Percentiles rank a stretch among this genome's conserved stretches.
Conservation (phyloP, 495 filamentous ascomycete genomes). For the Aspergillus sclerotioniger region DNA sequence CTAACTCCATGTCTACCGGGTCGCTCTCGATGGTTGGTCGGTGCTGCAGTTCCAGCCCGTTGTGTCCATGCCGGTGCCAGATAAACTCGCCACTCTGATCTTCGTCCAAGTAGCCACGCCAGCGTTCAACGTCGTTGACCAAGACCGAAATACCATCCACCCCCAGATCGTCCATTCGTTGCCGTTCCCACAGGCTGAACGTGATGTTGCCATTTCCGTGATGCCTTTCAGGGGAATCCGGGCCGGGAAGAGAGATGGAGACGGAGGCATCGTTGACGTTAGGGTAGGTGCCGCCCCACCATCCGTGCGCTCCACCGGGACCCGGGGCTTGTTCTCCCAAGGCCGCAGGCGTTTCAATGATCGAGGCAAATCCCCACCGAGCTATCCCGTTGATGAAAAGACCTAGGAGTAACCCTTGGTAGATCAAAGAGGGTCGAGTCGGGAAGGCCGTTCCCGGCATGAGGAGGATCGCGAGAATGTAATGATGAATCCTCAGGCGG, state of each 20-base stretch:
- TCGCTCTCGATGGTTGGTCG: slow-evolving; percentile 20
- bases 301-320: slow-evolving; percentile 39
- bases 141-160: slow-evolving; percentile 85
- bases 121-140: slow-evolving; percentile 93
- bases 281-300: slow-evolving; percentile 68
- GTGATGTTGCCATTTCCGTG: slow-evolving; percentile 53
- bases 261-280: slow-evolving; percentile 50
- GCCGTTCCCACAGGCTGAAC: slow-evolving; percentile 51
- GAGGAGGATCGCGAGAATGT: slow-evolving; percentile 81
- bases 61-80: slow-evolving; percentile 47
- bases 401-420: slow-evolving; percentile 84
- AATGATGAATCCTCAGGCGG: slow-evolving; percentile 91
- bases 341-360: slow-evolving; percentile 78
- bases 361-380: slow-evolving; percentile 87
- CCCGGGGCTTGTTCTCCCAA: slow-evolving; percentile 48
- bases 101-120: slow-evolving; percentile 57
- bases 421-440: slow-evolving; percentile 73
- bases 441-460: slow-evolving; percentile 83
- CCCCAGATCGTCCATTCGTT: slow-evolving; percentile 57
- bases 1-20: slow-evolving; percentile 22
- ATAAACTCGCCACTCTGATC: slow-evolving; percentile 43
- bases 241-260: slow-evolving; percentile 48
- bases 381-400: slow-evolving; percentile 91
- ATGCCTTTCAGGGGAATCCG: slow-evolving; percentile 21
- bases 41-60: slow-evolving; percentile 38